Base-by-base conservation (phyloP, 1,284 basidiomycete genomes). In the Ceratobasidium sp. region DNA sequence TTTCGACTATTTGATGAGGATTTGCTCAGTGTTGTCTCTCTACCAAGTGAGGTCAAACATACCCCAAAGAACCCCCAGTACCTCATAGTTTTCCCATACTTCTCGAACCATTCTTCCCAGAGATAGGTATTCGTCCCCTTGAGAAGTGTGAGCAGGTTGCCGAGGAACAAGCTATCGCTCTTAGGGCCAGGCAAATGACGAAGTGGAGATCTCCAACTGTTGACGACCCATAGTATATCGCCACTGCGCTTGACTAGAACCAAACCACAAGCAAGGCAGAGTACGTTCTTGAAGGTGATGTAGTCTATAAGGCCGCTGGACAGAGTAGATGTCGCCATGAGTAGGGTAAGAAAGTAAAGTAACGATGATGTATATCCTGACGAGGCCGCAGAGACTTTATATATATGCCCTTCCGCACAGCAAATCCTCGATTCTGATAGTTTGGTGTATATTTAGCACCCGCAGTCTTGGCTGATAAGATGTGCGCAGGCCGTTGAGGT, bases 31-130 rank as follows among this genome's bases (percentile, higher is more conserved):
- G n/a, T 4, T 33, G 28, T 20, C 20, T 40, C 18, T 40, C 18
- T n/a, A n/a, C 40, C 40, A 56, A 3, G 55, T 20, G 2, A 51
- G 51, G 15, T 49, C 6, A 18, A 26, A 63, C 79, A n/a, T 49
- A 80, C 79, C 56, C 64, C 55, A 20, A 73, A 64, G 46, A 77
- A 42, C 4, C 71, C 64, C n/a, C 77, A 46, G 60, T 49, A 77
- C 28, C 42, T 40, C 15, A 80, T 20, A 9, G 68, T 77, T 39
- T 60, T 72, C 7, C 79, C 79, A 40, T 78, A 78, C 53, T 78
- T 42, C 44, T 51, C 51, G 23, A 60, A 44, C 78, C 79, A 78
- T 23, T 68, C 55, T 46, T 77, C 68, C 28, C 55, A 67, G n/a
- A 80, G 33, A 6, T 23, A 51, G 2, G 58, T 53, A 18, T 53